These are phyloP conservation scores for Pyrenochaeta sp. DNA, from an alignment of 2,329 filamentous ascomycete species.

Conservation along the genomic window DNA sequence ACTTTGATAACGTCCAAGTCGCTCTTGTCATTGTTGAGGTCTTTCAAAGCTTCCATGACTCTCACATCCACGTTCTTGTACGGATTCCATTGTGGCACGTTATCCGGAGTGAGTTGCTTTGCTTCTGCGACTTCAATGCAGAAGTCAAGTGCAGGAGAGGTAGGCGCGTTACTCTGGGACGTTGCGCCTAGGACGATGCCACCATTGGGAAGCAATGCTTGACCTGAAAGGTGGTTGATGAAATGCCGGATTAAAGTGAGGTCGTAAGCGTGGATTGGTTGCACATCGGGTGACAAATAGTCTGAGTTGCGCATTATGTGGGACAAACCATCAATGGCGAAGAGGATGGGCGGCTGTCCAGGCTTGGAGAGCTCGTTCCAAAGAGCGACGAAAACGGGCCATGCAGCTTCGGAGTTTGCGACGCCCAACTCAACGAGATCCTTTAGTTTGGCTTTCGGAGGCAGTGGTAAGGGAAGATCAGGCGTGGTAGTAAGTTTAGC, in stretches of 20 bases:
- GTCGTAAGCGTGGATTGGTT: constrained; percentile 85
- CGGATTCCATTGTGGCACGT: constrained; percentile 56
- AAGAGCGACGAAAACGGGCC: constrained; percentile 80
- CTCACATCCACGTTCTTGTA: constrained; percentile 62
- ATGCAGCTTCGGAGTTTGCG: constrained; percentile 78
- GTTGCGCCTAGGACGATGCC: constrained; percentile 80
- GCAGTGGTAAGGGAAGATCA: constrained; percentile 66
- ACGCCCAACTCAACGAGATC: constrained; percentile 73
- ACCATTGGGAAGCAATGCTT: constrained; percentile 69
- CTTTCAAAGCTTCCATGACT: constrained; percentile 56
- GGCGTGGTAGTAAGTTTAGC: constrained; percentile 62
- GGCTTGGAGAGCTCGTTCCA: constrained; percentile 77
- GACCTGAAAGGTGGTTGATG: constrained; percentile 68
- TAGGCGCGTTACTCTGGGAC: constrained; percentile 73
- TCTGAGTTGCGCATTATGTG: constrained; percentile 81
- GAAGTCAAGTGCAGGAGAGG: constrained; percentile 71
- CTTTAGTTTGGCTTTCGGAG: constrained; percentile 67
- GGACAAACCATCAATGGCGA: constrained; percentile 79
- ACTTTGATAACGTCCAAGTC: constrained; percentile 61
- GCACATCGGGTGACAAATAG: constrained; percentile 75
- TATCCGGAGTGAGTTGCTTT: constrained; percentile 43
- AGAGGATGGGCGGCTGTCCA: constrained; percentile 69
- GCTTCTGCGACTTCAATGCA: constrained; percentile 63
- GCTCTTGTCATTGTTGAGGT: constrained; percentile 44
- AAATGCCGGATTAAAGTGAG: constrained; percentile 79